Evolutionary conservation across 2,329 filamentous ascomycete genomes (phyloP).

Genomic region (Daldinia sp.): DNA sequence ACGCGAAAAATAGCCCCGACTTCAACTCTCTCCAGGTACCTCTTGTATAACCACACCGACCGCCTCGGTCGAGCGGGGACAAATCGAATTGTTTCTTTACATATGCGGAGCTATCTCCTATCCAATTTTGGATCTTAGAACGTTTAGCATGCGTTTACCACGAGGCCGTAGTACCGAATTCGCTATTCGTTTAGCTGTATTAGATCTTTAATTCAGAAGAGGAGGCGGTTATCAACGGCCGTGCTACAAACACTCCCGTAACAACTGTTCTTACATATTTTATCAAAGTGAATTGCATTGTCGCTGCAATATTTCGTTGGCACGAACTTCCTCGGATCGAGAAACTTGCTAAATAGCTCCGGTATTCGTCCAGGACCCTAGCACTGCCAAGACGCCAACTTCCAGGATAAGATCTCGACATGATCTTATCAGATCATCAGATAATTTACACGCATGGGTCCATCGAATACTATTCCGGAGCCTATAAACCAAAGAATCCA

Average conservation of each 20-base stretch:
- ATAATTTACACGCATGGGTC: conserved; percentile 17
- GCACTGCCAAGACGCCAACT: conserved; percentile 40
- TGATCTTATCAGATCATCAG: conserved; percentile 50
- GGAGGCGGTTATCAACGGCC: not conserved
- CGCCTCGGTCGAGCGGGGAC: not conserved
- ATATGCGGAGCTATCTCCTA: not conserved
- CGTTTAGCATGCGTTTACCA: no score
- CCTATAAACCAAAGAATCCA: not conserved
- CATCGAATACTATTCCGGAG: not conserved
- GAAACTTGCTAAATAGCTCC: conserved; percentile 18
- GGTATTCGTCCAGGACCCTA: conserved; percentile 34
- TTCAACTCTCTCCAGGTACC: not conserved
- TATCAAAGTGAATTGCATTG: not conserved
- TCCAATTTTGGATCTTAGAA: not conserved
- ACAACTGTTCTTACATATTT: not conserved
- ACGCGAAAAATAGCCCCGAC: not conserved
- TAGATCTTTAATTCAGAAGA: not conserved
- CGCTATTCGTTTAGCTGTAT: no score
- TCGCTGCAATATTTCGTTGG: not conserved
- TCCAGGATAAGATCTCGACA: conserved; percentile 34
- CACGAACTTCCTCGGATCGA: not conserved
- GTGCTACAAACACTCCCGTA: not conserved
- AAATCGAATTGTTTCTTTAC: not conserved
- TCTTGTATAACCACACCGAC: not conserved
- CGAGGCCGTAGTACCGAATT: no score